These are phyloP conservation scores for Pseudevernia furfuracea DNA, from an alignment of 495 filamentous ascomycete genomes.

Conservation along the genomic window DNA sequence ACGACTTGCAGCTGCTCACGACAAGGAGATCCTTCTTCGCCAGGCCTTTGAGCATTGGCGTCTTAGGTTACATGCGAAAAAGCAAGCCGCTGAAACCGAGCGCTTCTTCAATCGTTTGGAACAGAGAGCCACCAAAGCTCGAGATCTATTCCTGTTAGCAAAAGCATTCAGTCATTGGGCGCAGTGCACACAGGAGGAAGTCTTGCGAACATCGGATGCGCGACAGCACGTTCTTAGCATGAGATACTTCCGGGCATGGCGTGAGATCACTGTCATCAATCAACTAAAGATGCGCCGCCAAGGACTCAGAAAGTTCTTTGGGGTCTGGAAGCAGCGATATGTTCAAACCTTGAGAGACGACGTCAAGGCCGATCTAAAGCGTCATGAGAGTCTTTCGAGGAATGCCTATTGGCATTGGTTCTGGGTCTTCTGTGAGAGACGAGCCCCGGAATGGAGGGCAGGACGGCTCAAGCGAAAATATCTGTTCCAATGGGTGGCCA, in stretches of 20 bases:
- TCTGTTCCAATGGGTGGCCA: constrained; percentile 36
- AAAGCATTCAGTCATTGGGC: constrained; percentile 73
- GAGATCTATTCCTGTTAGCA: constrained; percentile 58
- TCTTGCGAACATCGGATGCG: constrained; percentile 50
- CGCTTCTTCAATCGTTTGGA: constrained; percentile 57
- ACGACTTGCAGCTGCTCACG: constrained; percentile 42
- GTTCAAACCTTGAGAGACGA: constrained; percentile 32
- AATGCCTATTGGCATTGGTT: constrained; percentile 51
- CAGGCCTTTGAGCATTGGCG: constrained; percentile 55
- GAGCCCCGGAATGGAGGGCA: constrained; percentile 47
- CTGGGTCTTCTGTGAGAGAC: constrained; percentile 45
- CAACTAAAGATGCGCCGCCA: constrained; percentile 59
- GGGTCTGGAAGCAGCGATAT: constrained; percentile 45
- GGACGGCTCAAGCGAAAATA: constrained; percentile 41
- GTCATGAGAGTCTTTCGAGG: constrained; percentile 38
- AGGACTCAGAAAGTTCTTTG: constrained; percentile 49
- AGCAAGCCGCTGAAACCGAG: constrained; percentile 44
- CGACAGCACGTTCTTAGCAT: constrained; percentile 60
- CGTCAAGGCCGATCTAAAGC: constrained; percentile 36
- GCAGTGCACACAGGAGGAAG: constrained; percentile 51
- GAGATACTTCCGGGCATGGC: constrained; percentile 72
- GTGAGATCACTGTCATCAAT: constrained; percentile 63
- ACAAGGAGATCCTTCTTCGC: constrained; percentile 46
- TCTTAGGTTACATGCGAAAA: constrained; percentile 40
- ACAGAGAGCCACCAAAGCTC: constrained; percentile 51